phyloP scores from a whole-genome alignment of 2,329 filamentous ascomycete genomes.

The Karstenula rhodostoma region DNA sequence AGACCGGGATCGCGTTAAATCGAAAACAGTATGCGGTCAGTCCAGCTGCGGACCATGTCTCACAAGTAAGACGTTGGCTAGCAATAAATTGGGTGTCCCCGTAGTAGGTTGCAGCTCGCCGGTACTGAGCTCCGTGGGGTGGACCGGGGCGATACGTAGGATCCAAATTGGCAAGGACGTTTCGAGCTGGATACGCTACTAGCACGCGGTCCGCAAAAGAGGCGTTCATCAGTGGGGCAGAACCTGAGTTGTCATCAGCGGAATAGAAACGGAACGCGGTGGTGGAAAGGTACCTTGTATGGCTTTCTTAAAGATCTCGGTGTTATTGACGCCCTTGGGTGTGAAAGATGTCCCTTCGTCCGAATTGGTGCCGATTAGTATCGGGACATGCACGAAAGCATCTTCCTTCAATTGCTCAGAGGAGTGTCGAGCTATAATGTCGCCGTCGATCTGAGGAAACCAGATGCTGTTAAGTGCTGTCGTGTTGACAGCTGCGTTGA shows the following conservation, averaged over 20 bases:
- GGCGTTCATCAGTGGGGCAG: neutral
- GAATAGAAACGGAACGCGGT: constrained; percentile 30
- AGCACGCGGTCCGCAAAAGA: constrained; percentile 32
- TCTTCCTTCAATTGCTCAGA: constrained; percentile 64
- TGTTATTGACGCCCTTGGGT: constrained; percentile 62
- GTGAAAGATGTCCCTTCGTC: constrained; percentile 70
- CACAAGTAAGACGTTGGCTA: constrained; percentile 60
- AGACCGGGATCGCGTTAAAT: constrained; percentile 64
- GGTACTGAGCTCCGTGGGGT: constrained; percentile 54
- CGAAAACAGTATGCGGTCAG: constrained; percentile 67
- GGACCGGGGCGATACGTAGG: constrained; percentile 24
- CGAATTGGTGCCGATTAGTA: constrained; percentile 69
- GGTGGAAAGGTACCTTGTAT: constrained; percentile 56
- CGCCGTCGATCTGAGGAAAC: constrained; percentile 61
- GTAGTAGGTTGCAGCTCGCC: constrained; percentile 58
- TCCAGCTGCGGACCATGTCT: constrained; percentile 58
- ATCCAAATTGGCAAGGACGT: constrained; percentile 36
- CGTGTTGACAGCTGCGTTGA: constrained; percentile 64
- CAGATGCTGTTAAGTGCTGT: constrained; percentile 42
- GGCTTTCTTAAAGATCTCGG: constrained; percentile 46
- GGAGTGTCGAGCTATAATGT: constrained; percentile 63
- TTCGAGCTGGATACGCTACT: constrained; percentile 38
- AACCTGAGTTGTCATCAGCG: neutral
- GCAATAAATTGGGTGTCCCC: constrained; percentile 66
- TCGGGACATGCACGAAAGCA: constrained; percentile 69